phyloP scores from a whole-genome alignment of 257 asterid species.

The Rehmannia glutinosa region DNA sequence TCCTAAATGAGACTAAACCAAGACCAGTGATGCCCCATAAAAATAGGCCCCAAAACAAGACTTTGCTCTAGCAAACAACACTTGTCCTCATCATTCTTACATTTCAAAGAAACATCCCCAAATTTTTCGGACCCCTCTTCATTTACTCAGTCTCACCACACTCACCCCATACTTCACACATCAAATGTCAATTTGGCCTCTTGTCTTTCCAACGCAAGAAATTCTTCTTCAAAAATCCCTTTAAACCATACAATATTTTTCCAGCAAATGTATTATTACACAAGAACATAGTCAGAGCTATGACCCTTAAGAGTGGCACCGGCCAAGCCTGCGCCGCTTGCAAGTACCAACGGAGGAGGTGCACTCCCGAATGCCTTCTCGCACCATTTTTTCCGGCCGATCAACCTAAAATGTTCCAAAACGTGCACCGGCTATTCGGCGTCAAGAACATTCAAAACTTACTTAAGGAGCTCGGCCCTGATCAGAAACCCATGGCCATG shows the following conservation, averaged over 20 bases:
- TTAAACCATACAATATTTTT: neutral
- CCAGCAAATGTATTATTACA: neutral
- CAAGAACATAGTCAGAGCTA: constrained; percentile 1
- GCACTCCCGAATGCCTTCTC: constrained; percentile 70
- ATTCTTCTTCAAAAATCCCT: neutral
- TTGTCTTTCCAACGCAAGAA: neutral
- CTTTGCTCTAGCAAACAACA: too few relatives aligned
- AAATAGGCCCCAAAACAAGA: constrained; percentile 12
- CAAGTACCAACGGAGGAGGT: constrained; percentile 76
- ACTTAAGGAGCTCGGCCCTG: constrained; percentile 52
- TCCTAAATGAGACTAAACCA: neutral
- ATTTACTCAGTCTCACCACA: constrained; percentile 50
- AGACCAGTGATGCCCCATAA: constrained; percentile 28
- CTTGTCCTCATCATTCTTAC: constrained; percentile 25
- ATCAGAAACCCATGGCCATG: constrained; percentile 60
- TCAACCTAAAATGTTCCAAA: constrained; percentile 61
- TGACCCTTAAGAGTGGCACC: constrained; percentile 91
- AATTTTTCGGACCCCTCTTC: constrained; percentile 12
- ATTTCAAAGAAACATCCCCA: constrained; percentile 34
- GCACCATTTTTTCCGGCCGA: constrained; percentile 92
- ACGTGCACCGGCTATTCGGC: constrained; percentile 79
- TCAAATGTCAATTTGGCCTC: neutral
- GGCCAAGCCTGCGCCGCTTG: constrained; percentile 96
- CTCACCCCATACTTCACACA: neutral
- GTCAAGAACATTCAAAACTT: constrained; percentile 68